Conservation (phyloP, 805 yeast species). For the Starmerella davenportii region DNA sequence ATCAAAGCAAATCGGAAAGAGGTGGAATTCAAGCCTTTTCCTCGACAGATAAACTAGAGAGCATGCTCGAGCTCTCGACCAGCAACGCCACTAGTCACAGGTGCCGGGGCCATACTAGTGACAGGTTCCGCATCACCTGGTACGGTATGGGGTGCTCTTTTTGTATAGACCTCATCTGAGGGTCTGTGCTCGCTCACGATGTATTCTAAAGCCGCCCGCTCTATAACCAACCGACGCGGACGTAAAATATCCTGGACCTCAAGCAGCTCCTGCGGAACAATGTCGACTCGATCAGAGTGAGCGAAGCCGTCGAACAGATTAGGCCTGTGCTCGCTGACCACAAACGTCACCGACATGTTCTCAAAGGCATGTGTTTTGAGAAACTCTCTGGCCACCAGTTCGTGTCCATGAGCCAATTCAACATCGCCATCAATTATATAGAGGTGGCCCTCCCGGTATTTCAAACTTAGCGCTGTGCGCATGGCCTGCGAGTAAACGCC, state of each 20-base stretch:
- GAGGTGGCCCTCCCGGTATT: conserved; percentile 57
- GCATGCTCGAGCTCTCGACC: no score
- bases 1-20: no score
- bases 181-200: conserved; percentile 21
- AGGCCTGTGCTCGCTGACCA: conserved; percentile 40
- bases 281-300: conserved; percentile 38
- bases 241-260: conserved; percentile 69
- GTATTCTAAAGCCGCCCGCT: conserved; percentile 52
- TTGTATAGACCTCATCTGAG: conserved; percentile 2
- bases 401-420: conserved; percentile 22
- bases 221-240: conserved; percentile 61
- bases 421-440: conserved; percentile 44
- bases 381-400: conserved; percentile 33
- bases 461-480: conserved; percentile 65
- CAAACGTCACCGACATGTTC: conserved; percentile 34
- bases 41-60: no score
- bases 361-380: conserved; percentile 27
- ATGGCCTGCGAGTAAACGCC: conserved; percentile 61
- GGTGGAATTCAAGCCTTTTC: no score
- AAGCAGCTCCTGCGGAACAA: conserved; percentile 57
- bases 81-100: no score
- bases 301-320: conserved; percentile 43
- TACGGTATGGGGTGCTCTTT: no score
- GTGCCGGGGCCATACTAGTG: no score
- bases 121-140: no score